Evolutionary conservation across 78 protist species (phyloP).

Genomic region (Dictyostelium purpureum): DNA sequence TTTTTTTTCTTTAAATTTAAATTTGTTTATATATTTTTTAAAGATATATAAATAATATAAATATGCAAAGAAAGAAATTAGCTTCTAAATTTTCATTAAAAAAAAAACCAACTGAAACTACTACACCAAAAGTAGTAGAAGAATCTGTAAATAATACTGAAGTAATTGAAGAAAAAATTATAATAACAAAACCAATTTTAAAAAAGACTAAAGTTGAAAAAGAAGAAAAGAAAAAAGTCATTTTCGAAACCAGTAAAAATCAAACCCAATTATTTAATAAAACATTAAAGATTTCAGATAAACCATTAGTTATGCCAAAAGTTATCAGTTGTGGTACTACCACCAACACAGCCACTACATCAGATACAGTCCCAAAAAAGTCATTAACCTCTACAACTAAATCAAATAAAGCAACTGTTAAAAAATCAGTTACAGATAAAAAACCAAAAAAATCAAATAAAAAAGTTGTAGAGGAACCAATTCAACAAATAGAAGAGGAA

Average conservation of each 20-base stretch:
- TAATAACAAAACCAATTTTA: slow-evolving; percentile 1
- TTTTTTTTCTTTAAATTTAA: not conserved
- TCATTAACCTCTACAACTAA: not conserved
- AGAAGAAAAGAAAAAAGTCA: slow-evolving; percentile 32
- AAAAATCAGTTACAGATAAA: not conserved
- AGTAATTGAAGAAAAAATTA: not conserved
- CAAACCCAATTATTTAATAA: slow-evolving; percentile 53
- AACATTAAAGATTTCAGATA: slow-evolving; percentile 1
- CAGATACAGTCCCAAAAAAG: not conserved
- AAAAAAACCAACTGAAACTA: not conserved
- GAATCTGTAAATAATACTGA: not conserved
- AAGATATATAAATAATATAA: not conserved
- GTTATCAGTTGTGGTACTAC: not conserved
- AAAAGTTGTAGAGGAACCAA: not conserved
- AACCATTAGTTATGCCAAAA: not conserved
- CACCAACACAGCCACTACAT: not conserved
- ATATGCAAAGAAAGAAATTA: not conserved
- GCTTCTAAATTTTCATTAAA: not conserved
- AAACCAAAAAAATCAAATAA: not conserved
- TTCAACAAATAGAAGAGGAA: too few relatives aligned
- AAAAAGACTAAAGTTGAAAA: not conserved
- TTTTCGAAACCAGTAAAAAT: slow-evolving; percentile 24
- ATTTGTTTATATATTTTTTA: not conserved
- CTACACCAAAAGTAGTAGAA: not conserved
- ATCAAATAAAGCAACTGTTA: not conserved